phyloP scores from a whole-genome alignment of 129 eudicot genomes.

The Artemisia tridentata region DNA sequence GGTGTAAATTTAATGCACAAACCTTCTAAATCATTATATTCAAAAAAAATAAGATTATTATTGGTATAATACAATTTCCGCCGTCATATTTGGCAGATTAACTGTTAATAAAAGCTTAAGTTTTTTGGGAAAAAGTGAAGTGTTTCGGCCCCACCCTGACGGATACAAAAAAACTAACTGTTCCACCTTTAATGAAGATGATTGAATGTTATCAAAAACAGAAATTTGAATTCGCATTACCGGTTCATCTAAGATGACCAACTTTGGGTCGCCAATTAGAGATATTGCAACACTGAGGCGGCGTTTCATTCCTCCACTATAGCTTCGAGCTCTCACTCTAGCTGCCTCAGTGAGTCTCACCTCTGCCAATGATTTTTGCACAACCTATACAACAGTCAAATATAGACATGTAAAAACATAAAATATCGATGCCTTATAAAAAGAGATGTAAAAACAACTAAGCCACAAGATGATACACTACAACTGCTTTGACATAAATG shows the following conservation, averaged over 20 bases:
- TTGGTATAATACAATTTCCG: background rate
- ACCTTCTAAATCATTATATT: background rate
- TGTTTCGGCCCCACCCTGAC: background rate
- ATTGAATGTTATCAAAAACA: background rate
- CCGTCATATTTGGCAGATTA: background rate
- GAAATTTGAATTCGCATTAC: slow-evolving; percentile 33
- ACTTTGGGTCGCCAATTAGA: slow-evolving; percentile 88
- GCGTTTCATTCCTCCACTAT: slow-evolving; percentile 98
- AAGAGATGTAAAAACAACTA: background rate
- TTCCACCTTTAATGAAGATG: slow-evolving; percentile 1
- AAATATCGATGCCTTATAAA: too few species aligned
- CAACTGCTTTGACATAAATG: background rate
- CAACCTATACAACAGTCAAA: slow-evolving; percentile 43
- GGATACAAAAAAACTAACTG: background rate
- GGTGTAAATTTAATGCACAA: background rate
- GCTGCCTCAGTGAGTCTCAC: slow-evolving; percentile 76
- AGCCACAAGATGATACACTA: background rate
- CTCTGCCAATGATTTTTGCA: slow-evolving; percentile 68
- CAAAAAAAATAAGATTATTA: background rate
- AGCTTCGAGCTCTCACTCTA: slow-evolving; percentile 80
- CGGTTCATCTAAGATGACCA: slow-evolving; percentile 95
- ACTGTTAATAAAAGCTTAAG: background rate
- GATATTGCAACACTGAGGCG: slow-evolving; percentile 99
- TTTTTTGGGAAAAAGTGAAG: background rate
- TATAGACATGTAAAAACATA: background rate